Conservation (phyloP, 148 eudicot genomes). For the Fagopyrum homotropicum region DNA sequence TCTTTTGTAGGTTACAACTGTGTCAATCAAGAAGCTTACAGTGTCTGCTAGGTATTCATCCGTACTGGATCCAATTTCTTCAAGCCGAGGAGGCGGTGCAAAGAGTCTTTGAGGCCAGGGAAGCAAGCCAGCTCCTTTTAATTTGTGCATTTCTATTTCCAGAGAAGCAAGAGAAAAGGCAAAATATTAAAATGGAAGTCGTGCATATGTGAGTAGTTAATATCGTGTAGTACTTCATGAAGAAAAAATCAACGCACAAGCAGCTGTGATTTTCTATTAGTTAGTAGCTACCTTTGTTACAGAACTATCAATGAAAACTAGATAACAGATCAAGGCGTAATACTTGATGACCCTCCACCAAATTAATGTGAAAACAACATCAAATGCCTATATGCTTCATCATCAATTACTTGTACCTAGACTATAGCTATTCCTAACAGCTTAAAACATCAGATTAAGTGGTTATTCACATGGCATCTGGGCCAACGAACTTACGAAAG, state of each 20-base stretch:
- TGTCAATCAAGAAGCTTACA: slow-evolving; percentile 29
- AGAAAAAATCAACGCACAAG: not conserved
- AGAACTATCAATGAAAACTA: not conserved
- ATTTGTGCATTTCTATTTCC: slow-evolving; percentile 45
- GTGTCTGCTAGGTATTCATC: slow-evolving; percentile 57
- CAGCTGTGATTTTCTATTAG: not conserved
- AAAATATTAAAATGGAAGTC: not conserved
- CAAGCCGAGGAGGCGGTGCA: slow-evolving; percentile 50
- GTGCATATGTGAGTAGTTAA: not conserved
- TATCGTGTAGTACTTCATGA: not conserved
- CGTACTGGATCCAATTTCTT: slow-evolving; percentile 43
- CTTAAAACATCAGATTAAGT: not conserved
- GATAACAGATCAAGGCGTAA: not conserved
- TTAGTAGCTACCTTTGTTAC: not conserved
- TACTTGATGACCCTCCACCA: not conserved
- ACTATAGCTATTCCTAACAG: not conserved
- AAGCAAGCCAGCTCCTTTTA: slow-evolving; percentile 51
- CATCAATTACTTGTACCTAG: not conserved
- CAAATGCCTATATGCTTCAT: not conserved
- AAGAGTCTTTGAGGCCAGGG: slow-evolving; percentile 73
- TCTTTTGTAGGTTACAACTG: not conserved
- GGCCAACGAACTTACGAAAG: not conserved
- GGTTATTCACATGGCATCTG: not conserved
- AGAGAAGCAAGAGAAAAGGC: not conserved
- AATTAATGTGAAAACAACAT: not conserved